phyloP scores from a whole-genome alignment of 208 protist genomes.

The Acanthamoeba healyi region DNA sequence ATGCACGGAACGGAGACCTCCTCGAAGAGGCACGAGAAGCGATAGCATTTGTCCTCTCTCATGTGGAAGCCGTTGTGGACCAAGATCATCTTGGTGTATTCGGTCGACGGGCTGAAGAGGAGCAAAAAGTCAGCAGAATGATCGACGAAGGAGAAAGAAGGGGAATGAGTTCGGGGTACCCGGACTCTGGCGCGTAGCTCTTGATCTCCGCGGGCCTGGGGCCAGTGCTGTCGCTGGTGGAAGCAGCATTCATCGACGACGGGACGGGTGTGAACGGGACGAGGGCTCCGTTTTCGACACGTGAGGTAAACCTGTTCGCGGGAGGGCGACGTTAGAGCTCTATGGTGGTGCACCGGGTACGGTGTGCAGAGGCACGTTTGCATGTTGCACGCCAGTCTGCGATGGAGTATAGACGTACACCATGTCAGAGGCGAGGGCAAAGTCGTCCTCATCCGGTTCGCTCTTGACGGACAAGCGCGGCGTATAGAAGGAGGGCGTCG shows the following conservation, averaged over 20 bases:
- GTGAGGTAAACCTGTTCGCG: conserved; percentile 4
- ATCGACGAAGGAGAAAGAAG: background rate
- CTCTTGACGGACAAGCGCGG: conserved; percentile 55
- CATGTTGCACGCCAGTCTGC: too few relatives aligned
- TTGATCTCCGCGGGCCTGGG: conserved; percentile 50
- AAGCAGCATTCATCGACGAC: background rate
- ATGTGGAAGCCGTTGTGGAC: conserved; percentile 67
- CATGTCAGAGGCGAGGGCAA: conserved; percentile 7
- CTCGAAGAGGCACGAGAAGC: conserved; percentile 76
- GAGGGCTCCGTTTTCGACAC: conserved; percentile 43
- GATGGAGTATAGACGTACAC: conserved; percentile 9
- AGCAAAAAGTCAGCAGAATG: background rate
- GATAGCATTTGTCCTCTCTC: conserved; percentile 67
- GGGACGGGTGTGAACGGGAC: conserved; percentile 55
- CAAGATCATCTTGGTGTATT: conserved; percentile 70
- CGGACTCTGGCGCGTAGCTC: conserved; percentile 65
- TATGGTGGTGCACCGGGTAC: too few relatives aligned
- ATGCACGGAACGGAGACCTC: conserved; percentile 41
- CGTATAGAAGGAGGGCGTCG: conserved; percentile 16
- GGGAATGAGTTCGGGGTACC: background rate
- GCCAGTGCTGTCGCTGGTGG: conserved; percentile 49
- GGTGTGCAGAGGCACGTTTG: too few relatives aligned
- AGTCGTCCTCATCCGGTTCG: conserved; percentile 60
- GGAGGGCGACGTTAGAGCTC: too few relatives aligned
- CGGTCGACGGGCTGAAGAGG: background rate